Conservation (phyloP, 257 asterid genomes). For the Nicotiana paniculata region DNA sequence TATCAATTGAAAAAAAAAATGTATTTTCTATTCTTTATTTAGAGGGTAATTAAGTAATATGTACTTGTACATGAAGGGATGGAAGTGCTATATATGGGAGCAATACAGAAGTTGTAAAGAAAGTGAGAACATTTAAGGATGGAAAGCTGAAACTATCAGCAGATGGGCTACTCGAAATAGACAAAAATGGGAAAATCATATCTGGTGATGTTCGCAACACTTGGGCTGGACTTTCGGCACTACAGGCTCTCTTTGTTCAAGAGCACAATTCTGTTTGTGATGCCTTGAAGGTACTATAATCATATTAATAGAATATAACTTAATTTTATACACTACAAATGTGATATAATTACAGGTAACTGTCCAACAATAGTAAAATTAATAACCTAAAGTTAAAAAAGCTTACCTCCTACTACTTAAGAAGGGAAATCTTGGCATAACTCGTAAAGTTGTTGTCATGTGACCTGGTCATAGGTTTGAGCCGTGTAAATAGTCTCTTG, state of each 20-base stretch:
- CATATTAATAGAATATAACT: background rate
- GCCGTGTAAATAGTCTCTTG: too few species aligned
- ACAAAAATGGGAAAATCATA: conserved; percentile 28
- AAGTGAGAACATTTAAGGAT: conserved; percentile 40
- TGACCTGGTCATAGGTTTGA: too few species aligned
- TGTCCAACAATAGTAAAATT: too few species aligned
- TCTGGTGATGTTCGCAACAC: conserved; percentile 57
- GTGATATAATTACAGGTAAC: too few species aligned
- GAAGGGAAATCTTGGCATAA: too few species aligned
- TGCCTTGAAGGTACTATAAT: conserved; percentile 33
- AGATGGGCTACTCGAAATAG: conserved; percentile 43
- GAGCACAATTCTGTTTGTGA: conserved; percentile 67
- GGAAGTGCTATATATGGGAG: conserved; percentile 62
- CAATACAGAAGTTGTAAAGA: conserved; percentile 19
- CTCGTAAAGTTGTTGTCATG: too few species aligned
- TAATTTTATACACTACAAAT: background rate
- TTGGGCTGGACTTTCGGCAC: conserved; percentile 53
- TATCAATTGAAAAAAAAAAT: too few species aligned
- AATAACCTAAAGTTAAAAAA: too few species aligned
- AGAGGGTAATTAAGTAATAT: too few species aligned
- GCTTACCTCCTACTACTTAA: too few species aligned
- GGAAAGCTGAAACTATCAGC: conserved; percentile 49
- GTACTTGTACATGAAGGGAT: conserved; percentile 36
- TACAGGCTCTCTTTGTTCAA: conserved; percentile 54
- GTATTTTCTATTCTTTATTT: too few species aligned